A percentile compares a stretch with the other conserved stretches of the same genome.
Conservation (phyloP, 78 protist species). For the Dictyostelium brefeldianum region DNA sequence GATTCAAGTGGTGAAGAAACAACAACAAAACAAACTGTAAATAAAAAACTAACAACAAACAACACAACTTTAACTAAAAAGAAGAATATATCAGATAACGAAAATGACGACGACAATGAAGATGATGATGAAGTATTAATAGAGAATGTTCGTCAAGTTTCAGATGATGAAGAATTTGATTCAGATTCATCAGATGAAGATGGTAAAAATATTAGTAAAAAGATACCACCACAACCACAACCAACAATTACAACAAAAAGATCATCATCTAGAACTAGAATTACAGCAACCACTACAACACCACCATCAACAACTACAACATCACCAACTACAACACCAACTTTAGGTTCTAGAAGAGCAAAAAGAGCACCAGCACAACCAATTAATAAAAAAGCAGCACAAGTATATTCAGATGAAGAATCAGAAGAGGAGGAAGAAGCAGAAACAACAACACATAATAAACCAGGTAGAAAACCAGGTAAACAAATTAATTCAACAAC, state of each 20-base stretch:
- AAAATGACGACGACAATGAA: not conserved
- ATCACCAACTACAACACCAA: not conserved
- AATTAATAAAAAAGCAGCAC: not conserved
- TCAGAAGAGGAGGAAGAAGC: not conserved
- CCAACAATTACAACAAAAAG: not conserved
- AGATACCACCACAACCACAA: not conserved
- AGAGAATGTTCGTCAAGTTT: conserved; percentile 1
- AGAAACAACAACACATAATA: not conserved
- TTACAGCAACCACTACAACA: not conserved
- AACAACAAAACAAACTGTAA: not conserved
- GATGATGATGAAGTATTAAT: not conserved
- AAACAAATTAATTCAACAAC: conserved; percentile 19
- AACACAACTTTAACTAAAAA: not conserved
- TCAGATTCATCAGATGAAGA: not conserved
- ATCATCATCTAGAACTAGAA: conserved; percentile 7
- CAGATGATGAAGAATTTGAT: not conserved
- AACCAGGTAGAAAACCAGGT: not conserved
- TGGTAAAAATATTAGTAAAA: not conserved
- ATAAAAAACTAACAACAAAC: not conserved
- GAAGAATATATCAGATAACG: not conserved
- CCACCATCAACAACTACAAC: not conserved
- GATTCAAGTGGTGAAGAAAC: not conserved
- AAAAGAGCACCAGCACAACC: not conserved
- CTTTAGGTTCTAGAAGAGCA: not conserved
- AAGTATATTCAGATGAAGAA: not conserved